These are phyloP conservation scores for Cinnamomum micranthum DNA, from an alignment of 164 flowering plant genomes.

Conservation along the genomic window DNA sequence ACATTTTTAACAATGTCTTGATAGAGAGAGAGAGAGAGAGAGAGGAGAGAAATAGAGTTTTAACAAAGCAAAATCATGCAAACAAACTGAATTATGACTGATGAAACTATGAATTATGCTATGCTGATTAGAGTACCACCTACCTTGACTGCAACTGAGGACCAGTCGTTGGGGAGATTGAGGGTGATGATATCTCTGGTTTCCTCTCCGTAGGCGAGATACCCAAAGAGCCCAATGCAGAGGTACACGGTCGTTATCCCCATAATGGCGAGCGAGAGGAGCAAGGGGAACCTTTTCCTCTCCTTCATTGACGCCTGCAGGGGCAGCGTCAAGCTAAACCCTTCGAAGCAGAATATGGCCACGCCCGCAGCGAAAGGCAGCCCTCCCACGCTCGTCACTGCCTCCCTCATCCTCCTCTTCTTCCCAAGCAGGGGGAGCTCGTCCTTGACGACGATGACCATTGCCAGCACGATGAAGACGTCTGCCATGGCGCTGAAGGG, in stretches of 20 bases:
- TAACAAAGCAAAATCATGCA: too few relatives aligned
- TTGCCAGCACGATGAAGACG: slow-evolving; percentile 25
- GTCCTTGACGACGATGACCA: slow-evolving; percentile 21
- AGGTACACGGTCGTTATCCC: slow-evolving; percentile 21
- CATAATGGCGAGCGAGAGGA: slow-evolving; percentile 13
- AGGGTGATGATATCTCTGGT: slow-evolving; percentile 29
- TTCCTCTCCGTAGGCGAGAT: slow-evolving; percentile 28
- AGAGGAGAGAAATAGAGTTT: too few relatives aligned
- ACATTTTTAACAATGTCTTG: too few relatives aligned
- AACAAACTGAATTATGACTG: too few relatives aligned
- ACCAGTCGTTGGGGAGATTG: slow-evolving; percentile 27
- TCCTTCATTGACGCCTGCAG: slow-evolving; percentile 25
- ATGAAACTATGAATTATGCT: too few relatives aligned
- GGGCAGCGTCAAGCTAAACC: slow-evolving; percentile 27
- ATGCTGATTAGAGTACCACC: too few relatives aligned
- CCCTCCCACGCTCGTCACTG: slow-evolving; percentile 8
- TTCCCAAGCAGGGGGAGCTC: slow-evolving; percentile 17
- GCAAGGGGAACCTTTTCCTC: slow-evolving; percentile 13
- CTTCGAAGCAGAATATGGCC: slow-evolving; percentile 35
- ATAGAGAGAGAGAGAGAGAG: too few relatives aligned
- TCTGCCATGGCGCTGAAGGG: slow-evolving; percentile 30
- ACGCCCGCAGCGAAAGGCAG: slow-evolving; percentile 24
- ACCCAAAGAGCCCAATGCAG: slow-evolving; percentile 26
- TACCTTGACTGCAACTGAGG: slow-evolving; percentile 24
- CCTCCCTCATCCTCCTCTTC: neutral